Conservation (phyloP, 192 early-diverging fungal genomes). For the Polychytrium aggregatum region DNA sequence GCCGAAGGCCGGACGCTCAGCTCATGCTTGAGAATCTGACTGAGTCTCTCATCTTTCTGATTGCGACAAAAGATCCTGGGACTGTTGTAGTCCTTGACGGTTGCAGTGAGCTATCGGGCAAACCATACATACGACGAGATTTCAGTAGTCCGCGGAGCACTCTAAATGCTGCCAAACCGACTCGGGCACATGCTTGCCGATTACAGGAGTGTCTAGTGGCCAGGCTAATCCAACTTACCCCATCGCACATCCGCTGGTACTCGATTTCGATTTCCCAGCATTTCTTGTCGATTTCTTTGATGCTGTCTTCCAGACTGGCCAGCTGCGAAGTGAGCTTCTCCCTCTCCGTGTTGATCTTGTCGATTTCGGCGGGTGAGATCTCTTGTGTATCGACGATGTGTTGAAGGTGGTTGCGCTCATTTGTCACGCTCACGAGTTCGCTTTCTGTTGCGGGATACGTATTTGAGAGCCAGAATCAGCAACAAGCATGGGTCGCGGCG, state of each 20-base stretch:
- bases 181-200: background rate
- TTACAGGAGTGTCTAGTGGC: background rate
- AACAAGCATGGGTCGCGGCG: too few species aligned
- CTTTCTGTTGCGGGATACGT: constrained; percentile 12
- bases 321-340: constrained; percentile 51
- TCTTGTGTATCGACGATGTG: constrained; percentile 61
- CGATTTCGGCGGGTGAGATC: constrained; percentile 66
- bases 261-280: constrained; percentile 61
- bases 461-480: too few species aligned
- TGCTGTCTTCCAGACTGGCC: constrained; percentile 34
- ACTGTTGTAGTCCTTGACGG: too few species aligned
- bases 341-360: constrained; percentile 67
- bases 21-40: too few species aligned
- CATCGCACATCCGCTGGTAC: constrained; percentile 54
- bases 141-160: too few species aligned
- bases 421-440: constrained; percentile 31
- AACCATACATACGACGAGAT: too few species aligned
- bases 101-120: too few species aligned
- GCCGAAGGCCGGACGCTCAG: too few species aligned
- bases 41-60: too few species aligned
- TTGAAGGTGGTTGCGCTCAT: constrained; percentile 45
- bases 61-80: constrained; percentile 1
- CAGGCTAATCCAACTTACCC: constrained; percentile 17
- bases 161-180: background rate
- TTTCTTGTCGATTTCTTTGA: constrained; percentile 41